Evolutionary conservation across 192 early-diverging fungal genomes (phyloP).

Genomic region (Cladochytrium replicatum): DNA sequence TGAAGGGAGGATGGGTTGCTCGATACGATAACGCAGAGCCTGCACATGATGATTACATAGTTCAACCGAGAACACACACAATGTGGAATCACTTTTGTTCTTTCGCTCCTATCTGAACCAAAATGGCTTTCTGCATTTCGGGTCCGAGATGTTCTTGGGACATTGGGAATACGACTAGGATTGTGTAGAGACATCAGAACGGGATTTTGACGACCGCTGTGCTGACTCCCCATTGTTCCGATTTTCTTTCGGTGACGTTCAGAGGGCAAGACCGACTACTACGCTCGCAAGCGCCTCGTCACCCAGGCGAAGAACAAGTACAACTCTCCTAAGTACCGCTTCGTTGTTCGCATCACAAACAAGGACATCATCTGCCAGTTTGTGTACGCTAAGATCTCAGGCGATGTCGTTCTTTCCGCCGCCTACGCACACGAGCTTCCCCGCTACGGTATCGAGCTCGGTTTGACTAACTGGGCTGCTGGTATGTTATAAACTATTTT

Average conservation of each 20-base stretch:
- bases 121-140: no score
- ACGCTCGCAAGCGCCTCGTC: slow-evolving; percentile 96
- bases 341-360: slow-evolving; percentile 99
- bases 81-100: slow-evolving; percentile 45
- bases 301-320: slow-evolving; percentile 99
- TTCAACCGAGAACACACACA: slow-evolving; percentile 61
- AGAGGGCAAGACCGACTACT: slow-evolving; percentile 99
- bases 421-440: slow-evolving; percentile 97
- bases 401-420: slow-evolving; percentile 88
- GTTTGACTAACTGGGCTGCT: slow-evolving; percentile 99
- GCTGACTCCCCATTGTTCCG: not conserved
- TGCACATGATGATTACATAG: slow-evolving; percentile 68
- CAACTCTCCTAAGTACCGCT: slow-evolving; percentile 99
- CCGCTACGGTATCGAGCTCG: slow-evolving; percentile 89
- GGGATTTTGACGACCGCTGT: not conserved
- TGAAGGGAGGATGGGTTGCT: no score
- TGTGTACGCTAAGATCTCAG: slow-evolving; percentile 95
- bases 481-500: slow-evolving; percentile 10
- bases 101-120: slow-evolving; percentile 87
- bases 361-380: slow-evolving; percentile 93
- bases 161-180: not conserved
- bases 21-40: not conserved
- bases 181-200: not conserved
- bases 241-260: slow-evolving; percentile 9
- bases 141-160: no score